Conservation (phyloP, 164 flowering plant genomes). For the Dillenia suffruticosa region DNA sequence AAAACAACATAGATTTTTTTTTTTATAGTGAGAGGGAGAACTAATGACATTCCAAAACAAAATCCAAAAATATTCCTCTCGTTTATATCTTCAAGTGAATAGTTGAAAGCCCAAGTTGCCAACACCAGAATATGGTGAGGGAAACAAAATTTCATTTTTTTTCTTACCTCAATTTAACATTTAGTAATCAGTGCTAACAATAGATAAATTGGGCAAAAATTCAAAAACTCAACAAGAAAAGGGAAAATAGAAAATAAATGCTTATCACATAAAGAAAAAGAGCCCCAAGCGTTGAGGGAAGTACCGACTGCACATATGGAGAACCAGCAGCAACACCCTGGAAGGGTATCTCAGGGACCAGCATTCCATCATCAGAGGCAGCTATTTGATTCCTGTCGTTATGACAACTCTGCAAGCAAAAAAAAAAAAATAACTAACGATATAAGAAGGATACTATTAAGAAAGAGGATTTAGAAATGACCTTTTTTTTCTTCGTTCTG, state of each 20-base stretch:
- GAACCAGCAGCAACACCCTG: slow-evolving; percentile 19
- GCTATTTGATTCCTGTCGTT: slow-evolving; percentile 20
- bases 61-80: too few species aligned
- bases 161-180: background rate
- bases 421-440: background rate
- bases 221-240: background rate
- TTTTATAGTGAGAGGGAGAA: too few species aligned
- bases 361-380: slow-evolving; percentile 13
- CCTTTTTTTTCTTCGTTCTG: too few species aligned
- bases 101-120: too few species aligned
- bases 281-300: slow-evolving; percentile 28
- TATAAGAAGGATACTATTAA: background rate
- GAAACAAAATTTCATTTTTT: background rate
- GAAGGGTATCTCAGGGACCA: slow-evolving; percentile 16
- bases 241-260: background rate
- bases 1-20: too few species aligned
- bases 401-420: slow-evolving; percentile 28
- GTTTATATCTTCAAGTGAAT: too few species aligned
- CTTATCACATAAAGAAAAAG: background rate
- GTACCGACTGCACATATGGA: slow-evolving; percentile 17
- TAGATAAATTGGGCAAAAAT: background rate
- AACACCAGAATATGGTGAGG: too few species aligned
- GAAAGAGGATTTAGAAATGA: background rate
- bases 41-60: too few species aligned
- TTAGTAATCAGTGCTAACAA: background rate